A percentile compares a stretch with the other conserved stretches of the same genome.
phyloP scores from a whole-genome alignment of 2,329 filamentous ascomycete genomes.

The Phyllosticta citrichinensis region DNA sequence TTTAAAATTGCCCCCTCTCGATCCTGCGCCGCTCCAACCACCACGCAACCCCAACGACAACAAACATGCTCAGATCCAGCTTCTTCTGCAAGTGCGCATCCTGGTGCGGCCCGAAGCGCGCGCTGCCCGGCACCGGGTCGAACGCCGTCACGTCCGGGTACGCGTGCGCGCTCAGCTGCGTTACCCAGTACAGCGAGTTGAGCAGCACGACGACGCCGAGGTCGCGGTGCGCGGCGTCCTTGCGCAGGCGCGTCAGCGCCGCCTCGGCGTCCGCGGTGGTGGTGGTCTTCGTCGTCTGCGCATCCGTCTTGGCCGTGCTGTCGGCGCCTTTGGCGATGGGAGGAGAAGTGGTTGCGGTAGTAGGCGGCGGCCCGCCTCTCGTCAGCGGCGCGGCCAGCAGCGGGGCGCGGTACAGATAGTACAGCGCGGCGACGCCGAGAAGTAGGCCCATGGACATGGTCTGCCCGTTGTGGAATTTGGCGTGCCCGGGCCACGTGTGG shows the following conservation, averaged over 20 bases:
- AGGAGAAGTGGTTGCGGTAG: background rate
- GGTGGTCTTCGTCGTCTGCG: conserved; percentile 12
- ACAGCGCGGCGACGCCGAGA: conserved; percentile 30
- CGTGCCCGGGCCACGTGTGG: conserved; percentile 41
- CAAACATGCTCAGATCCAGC: conserved; percentile 2
- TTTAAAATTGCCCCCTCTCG: background rate
- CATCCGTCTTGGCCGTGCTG: background rate
- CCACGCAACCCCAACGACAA: background rate
- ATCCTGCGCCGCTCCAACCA: conserved; percentile 9
- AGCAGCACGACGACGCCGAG: conserved; percentile 19
- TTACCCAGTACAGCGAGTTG: conserved; percentile 35
- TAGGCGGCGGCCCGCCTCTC: background rate
- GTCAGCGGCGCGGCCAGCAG: background rate
- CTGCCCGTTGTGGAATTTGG: conserved; percentile 44
- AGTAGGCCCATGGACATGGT: conserved; percentile 39
- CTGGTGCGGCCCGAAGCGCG: background rate
- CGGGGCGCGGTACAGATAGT: conserved; percentile 23
- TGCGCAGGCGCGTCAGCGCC: conserved; percentile 4
- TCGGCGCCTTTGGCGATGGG: background rate
- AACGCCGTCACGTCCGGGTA: conserved; percentile 29
- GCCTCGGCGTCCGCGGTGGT: conserved; percentile 20
- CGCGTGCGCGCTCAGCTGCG: conserved; percentile 34
- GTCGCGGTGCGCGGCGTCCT: background rate
- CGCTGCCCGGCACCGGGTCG: background rate
- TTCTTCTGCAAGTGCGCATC: conserved; percentile 4